Evolutionary conservation across 768 basidiomycete genomes (phyloP), one percentile per base, ranked within the genome.

Genomic region (Suillus hirtellus): DNA sequence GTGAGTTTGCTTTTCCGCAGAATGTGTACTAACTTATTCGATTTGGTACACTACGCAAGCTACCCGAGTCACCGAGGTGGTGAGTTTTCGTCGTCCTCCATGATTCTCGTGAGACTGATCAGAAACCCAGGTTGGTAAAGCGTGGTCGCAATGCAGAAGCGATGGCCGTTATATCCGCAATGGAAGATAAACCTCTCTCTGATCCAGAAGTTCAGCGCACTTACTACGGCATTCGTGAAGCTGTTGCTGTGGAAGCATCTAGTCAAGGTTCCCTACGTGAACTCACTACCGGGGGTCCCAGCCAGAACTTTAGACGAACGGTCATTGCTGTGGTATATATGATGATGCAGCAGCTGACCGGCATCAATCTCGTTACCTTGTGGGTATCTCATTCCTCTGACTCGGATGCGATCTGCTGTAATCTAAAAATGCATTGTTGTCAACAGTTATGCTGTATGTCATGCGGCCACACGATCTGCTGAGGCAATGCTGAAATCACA

Each of bases 161-260:
- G 3, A 71, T 78, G 2, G 78, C 77, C 1, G 77, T 81, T n/a
- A 77, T 82, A 37, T 74, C 77, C 27, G 78, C 79, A 4, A 71
- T 82, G 12, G 78, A 79, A 50, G 75, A 77, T 60, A 76, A 71
- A 55, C 70, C 71, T 10, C 67, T 71, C 54, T 73, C 75, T 35
- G 74, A 79, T 63, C 61, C 70, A 0, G 62, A 64, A 1, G 76
- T 80, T 8, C 71, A 74, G 35, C 73, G 72, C 55, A 78, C 77
- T 4, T 79, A 72, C 64, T 67, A 71, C n/a, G 78, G 74, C 10
- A 80, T 79, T 54, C 73, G 73, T 50, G 80, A 81, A 62, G 75
- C 75, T 12, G 66, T 80, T 42, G 67, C 72, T 27, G 66, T 72
- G 6, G 77, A 79, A 59, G 42, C 47, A 27, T 61, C 62, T 34